Base-by-base conservation (phyloP, 176 grass and related monocot species). In the Aegilops sharonensis region DNA sequence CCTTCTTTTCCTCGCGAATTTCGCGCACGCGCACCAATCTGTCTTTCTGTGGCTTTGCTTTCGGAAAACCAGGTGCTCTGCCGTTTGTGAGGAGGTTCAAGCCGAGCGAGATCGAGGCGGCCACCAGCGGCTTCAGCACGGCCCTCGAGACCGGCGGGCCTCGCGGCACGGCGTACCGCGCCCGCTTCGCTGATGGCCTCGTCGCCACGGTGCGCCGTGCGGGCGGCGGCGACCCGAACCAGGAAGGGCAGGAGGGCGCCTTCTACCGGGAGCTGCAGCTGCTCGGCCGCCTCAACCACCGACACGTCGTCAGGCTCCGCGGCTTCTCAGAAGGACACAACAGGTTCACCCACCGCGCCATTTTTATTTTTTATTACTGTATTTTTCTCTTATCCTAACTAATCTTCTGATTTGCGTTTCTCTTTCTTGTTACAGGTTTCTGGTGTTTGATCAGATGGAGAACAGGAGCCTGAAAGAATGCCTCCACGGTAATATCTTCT, bases 391-490 rank as follows among this genome's bases (percentile, higher is more conserved):
- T 74, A 9, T 75, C 72, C 40, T 50, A 1, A 17, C 48, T 52
- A 54, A 54, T 54, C 5, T 54, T 52, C 13, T 52, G 15, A 15
- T 15, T 70, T 70, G 4, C 37, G 9, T 18, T 85, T 52, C 10
- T 27, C 3, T 64, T 83, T 57, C 42, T 10, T 20, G 75, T 80
- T 75, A 83, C 84, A 98, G 96, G 72, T 98, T 98, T 79, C 88
- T 98, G 11, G 73, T 98, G 27, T 98, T 95, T 84, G 93, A 98
- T 50, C 88, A 95, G 74, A 92, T 89, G 91, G 93, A 98, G 85
- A 98, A 92, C 63, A 89, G 88, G 50, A 98, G 86, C 70, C 84
- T 98, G 18, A 94, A 92, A 34, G 93, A 98, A 75, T 94, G 83
- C 78, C 90, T 98, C 14, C 96, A 95, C 79, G 96, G 96, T 98